Percentiles rank a stretch among this genome's conserved stretches.
phyloP scores from a whole-genome alignment of 2,329 filamentous ascomycete species.

The Zymoseptoria crescenta region DNA sequence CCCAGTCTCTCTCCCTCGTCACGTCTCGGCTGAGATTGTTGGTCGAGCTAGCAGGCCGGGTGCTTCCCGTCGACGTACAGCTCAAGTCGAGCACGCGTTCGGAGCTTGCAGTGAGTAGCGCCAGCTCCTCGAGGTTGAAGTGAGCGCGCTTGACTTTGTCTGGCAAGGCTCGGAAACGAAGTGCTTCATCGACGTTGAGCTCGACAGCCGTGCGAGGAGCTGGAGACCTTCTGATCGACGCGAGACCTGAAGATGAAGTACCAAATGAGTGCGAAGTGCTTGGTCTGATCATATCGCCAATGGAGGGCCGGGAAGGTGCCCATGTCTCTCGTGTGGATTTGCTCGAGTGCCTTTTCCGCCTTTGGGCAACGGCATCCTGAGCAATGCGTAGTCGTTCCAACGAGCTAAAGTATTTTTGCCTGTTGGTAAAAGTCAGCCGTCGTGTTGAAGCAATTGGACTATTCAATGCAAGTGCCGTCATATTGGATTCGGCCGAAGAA shows the following conservation, averaged over 20 bases:
- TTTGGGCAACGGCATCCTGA: slow-evolving; percentile 38
- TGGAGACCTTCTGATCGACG: slow-evolving; percentile 6
- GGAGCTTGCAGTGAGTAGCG: slow-evolving; percentile 49
- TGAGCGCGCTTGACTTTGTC: slow-evolving; percentile 64
- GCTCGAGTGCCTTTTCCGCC: slow-evolving; percentile 19
- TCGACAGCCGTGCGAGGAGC: slow-evolving; percentile 19
- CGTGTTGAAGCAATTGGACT: neutral
- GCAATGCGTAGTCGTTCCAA: slow-evolving; percentile 62
- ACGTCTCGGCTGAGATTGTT: slow-evolving; percentile 3
- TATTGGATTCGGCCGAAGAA: neutral
- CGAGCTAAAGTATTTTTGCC: slow-evolving; percentile 63
- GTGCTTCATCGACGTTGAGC: slow-evolving; percentile 22
- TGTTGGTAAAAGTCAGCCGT: slow-evolving; percentile 12
- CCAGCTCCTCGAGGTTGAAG: slow-evolving; percentile 65
- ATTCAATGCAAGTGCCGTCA: neutral
- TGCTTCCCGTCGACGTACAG: neutral
- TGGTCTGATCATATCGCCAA: slow-evolving; percentile 23
- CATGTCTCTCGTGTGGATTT: slow-evolving; percentile 9
- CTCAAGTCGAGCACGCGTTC: slow-evolving; percentile 31
- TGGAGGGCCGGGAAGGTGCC: slow-evolving; percentile 20
- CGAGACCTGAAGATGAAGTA: slow-evolving; percentile 3
- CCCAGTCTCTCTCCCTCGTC: slow-evolving; percentile 13
- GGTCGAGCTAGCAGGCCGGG: neutral
- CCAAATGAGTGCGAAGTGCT: slow-evolving; percentile 12
- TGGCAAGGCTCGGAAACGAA: slow-evolving; percentile 62